Percentiles rank a stretch among this genome's conserved stretches.
These are phyloP conservation scores for Xylariaceae sp. DNA, from an alignment of 2,329 filamentous ascomycete species.

Conservation along the genomic window DNA sequence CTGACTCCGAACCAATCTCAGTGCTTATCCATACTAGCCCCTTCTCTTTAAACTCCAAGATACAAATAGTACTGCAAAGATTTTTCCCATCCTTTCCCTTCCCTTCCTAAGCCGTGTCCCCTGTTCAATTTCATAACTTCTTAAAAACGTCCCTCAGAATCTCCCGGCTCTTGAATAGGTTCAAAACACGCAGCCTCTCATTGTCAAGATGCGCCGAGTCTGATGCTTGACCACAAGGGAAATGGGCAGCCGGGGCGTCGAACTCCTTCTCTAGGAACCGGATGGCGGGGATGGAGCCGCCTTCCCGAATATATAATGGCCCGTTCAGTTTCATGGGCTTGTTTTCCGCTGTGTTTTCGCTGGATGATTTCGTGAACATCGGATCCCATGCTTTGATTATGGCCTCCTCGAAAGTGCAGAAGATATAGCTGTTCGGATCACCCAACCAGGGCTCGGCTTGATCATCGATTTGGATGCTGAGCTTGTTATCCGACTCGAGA, in stretches of 20 bases:
- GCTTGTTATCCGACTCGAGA: slow-evolving; percentile 74
- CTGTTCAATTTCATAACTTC: slow-evolving; percentile 44
- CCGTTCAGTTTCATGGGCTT: slow-evolving; percentile 41
- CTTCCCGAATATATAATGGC: slow-evolving; percentile 91
- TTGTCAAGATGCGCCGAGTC: slow-evolving; percentile 94
- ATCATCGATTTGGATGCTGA: slow-evolving; percentile 83
- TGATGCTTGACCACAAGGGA: slow-evolving; percentile 92
- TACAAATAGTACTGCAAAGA: no score
- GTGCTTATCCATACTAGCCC: no score
- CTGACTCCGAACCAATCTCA: no score
- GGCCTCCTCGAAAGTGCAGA: slow-evolving; percentile 79
- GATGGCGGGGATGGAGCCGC: slow-evolving; percentile 91
- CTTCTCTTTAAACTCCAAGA: no score
- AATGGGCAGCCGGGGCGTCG: slow-evolving; percentile 79
- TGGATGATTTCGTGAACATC: slow-evolving; percentile 31
- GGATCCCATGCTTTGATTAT: slow-evolving; percentile 81
- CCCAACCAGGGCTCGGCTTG: slow-evolving; percentile 95
- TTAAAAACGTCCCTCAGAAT: slow-evolving; percentile 86
- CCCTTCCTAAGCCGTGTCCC: no score
- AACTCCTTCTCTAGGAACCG: slow-evolving; percentile 94
- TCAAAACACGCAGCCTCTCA: slow-evolving; percentile 82
- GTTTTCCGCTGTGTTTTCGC: slow-evolving; percentile 10
- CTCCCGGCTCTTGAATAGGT: slow-evolving; percentile 85
- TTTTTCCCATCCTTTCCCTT: no score
- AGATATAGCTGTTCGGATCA: slow-evolving; percentile 85